Evolutionary conservation across 2,329 filamentous ascomycete genomes (phyloP).

Genomic region (Bisporella sp.): DNA sequence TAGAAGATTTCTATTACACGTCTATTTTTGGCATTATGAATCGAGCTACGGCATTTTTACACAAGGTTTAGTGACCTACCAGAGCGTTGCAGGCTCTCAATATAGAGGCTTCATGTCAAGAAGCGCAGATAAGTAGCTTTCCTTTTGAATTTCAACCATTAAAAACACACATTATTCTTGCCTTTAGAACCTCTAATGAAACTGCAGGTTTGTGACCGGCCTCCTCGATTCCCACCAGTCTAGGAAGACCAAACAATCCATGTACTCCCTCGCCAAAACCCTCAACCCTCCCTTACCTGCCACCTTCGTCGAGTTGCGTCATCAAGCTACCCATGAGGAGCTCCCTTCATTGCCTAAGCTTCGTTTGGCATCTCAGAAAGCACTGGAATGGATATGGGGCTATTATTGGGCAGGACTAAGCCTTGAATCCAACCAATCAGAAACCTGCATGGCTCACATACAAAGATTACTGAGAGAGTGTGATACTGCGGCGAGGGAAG

Average conservation of each 20-base stretch:
- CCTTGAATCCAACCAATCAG: background rate
- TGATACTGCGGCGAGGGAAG: constrained; percentile 14
- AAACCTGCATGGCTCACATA: constrained; percentile 20
- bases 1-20: background rate
- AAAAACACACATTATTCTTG: background rate
- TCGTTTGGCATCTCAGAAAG: constrained; percentile 60
- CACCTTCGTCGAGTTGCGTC: constrained; percentile 80
- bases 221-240: constrained; percentile 68
- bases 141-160: background rate
- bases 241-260: constrained; percentile 59
- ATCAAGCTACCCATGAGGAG: constrained; percentile 86
- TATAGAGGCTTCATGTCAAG: background rate
- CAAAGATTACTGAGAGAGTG: constrained; percentile 14
- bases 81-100: background rate
- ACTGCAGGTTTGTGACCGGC: constrained; percentile 66
- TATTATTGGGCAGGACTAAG: constrained; percentile 64
- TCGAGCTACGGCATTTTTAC: background rate
- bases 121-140: background rate
- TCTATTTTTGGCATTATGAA: background rate
- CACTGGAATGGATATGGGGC: constrained; percentile 79
- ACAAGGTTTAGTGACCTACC: background rate
- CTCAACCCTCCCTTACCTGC: constrained; percentile 56
- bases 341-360: constrained; percentile 70
- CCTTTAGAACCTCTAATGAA: too few relatives aligned
- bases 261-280: constrained; percentile 64